phyloP scores from a whole-genome alignment of 495 filamentous ascomycete species.

The Hypoxylon fuscum region DNA sequence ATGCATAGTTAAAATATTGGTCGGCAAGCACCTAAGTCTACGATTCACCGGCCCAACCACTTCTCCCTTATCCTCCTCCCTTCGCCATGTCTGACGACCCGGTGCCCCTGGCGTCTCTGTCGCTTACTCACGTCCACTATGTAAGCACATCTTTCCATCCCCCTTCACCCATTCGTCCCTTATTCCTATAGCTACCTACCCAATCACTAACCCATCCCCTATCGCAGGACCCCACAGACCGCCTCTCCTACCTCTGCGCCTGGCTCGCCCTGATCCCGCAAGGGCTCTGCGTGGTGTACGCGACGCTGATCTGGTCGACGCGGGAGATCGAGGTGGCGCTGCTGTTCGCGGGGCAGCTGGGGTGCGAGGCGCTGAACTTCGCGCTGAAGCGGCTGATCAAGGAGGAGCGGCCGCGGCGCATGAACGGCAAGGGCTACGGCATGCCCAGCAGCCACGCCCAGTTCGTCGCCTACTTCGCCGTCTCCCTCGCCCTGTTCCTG shows the following conservation, averaged over 20 bases:
- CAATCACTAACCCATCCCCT: neutral
- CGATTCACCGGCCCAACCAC: no score
- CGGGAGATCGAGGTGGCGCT: conserved; percentile 89
- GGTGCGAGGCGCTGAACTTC: conserved; percentile 94
- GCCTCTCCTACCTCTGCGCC: conserved; percentile 84
- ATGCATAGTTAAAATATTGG: no score
- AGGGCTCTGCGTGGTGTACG: conserved; percentile 87
- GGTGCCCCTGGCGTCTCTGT: conserved; percentile 82
- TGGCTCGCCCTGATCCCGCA: conserved; percentile 95
- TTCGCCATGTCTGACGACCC: conserved; percentile 65
- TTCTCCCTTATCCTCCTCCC: neutral
- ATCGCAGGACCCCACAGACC: conserved; percentile 91
- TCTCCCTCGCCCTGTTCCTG: conserved; percentile 83
- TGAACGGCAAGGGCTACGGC: conserved; percentile 94
- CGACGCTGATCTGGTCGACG: conserved; percentile 85
- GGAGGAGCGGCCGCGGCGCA: conserved; percentile 82
- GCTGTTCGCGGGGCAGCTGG: conserved; percentile 92
- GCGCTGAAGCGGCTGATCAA: conserved; percentile 87
- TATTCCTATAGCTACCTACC: conserved; percentile 29
- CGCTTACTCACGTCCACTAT: conserved; percentile 96
- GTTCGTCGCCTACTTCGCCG: conserved; percentile 88
- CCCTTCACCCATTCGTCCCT: conserved; percentile 7
- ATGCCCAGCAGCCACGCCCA: conserved; percentile 99
- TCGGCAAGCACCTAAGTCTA: no score
- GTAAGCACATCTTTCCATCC: conserved; percentile 53